Conservation (phyloP, 2,329 filamentous ascomycete genomes). For the Colletotrichum liaoningense region DNA sequence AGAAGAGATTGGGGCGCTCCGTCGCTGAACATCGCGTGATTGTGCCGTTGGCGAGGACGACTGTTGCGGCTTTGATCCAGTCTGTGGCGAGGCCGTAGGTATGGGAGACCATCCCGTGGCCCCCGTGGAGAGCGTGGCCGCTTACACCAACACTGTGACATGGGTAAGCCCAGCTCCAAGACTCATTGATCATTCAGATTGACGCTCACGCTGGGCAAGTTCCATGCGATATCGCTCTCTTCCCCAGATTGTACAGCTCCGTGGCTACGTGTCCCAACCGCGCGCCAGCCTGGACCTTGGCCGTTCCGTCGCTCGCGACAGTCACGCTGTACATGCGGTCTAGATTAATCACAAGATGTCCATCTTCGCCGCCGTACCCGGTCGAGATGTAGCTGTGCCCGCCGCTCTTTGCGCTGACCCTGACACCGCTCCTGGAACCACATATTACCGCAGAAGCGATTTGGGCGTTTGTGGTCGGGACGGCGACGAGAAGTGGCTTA, state of each 20-base stretch:
- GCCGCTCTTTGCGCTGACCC: slow-evolving; percentile 62
- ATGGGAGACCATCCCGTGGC: slow-evolving; percentile 45
- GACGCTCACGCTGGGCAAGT: slow-evolving; percentile 60
- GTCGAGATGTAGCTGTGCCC: slow-evolving; percentile 64
- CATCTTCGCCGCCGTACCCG: slow-evolving; percentile 60
- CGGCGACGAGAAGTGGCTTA: slow-evolving; percentile 57
- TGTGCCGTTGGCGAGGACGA: slow-evolving; percentile 50
- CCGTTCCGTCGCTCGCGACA: slow-evolving; percentile 52
- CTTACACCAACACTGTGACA: slow-evolving; percentile 49
- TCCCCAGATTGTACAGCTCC: slow-evolving; percentile 51
- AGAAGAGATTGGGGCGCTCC: slow-evolving; percentile 53
- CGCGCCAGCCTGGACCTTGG: slow-evolving; percentile 59
- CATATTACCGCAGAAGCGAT: slow-evolving; percentile 59
- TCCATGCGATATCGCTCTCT: slow-evolving; percentile 59
- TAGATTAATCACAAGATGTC: slow-evolving; percentile 59
- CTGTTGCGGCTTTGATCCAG: slow-evolving; percentile 47
- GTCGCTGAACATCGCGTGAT: slow-evolving; percentile 45
- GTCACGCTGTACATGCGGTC: slow-evolving; percentile 56
- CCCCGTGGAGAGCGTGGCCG: slow-evolving; percentile 56
- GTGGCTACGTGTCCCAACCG: slow-evolving; percentile 59
- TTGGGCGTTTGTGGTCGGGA: slow-evolving; percentile 54
- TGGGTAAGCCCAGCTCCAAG: neutral
- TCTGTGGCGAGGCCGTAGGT: slow-evolving; percentile 46
- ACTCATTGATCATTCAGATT: neutral
- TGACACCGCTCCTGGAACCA: slow-evolving; percentile 52